Conservation (phyloP, 495 filamentous ascomycete species). For the Xylaria sp. region DNA sequence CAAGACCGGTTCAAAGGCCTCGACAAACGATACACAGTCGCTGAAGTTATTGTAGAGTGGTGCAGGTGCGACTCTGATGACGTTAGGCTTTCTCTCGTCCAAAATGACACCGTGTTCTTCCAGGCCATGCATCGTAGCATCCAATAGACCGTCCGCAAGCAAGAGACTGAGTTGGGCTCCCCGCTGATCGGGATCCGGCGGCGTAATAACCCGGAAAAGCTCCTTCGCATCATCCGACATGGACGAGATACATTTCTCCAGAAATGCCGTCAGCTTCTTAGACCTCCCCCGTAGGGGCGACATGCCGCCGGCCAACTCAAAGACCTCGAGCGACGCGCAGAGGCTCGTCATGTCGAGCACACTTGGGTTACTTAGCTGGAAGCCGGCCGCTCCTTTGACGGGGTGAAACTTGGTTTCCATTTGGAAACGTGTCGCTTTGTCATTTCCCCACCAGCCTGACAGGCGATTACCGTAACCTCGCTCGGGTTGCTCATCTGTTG, state of each 20-base stretch:
- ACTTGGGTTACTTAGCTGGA: constrained; percentile 73
- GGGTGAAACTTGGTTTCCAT: constrained; percentile 85
- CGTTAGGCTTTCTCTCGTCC: constrained; percentile 89
- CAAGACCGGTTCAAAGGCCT: constrained; percentile 65
- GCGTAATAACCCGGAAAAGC: constrained; percentile 83
- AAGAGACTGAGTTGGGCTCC: constrained; percentile 88
- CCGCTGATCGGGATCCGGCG: constrained; percentile 69
- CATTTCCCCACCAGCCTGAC: constrained; percentile 90
- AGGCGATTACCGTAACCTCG: constrained; percentile 63
- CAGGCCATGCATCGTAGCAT: constrained; percentile 69
- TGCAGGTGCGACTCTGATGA: constrained; percentile 89
- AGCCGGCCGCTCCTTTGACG: constrained; percentile 70
- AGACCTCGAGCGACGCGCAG: constrained; percentile 78
- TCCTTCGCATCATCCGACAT: constrained; percentile 50
- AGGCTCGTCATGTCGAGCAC: constrained; percentile 73
- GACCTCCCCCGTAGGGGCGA: constrained; percentile 74
- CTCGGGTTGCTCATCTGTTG: constrained; percentile 45
- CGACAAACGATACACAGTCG: constrained; percentile 80
- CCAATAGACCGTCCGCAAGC: constrained; percentile 71
- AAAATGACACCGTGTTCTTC: constrained; percentile 77
- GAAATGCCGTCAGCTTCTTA: constrained; percentile 75
- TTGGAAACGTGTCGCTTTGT: constrained; percentile 75
- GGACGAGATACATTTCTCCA: constrained; percentile 70
- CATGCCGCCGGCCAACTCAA: constrained; percentile 74
- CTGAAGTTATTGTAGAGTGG: constrained; percentile 86